Base-by-base conservation (phyloP, 169 alveolate genomes). In the Theileria sp. region DNA sequence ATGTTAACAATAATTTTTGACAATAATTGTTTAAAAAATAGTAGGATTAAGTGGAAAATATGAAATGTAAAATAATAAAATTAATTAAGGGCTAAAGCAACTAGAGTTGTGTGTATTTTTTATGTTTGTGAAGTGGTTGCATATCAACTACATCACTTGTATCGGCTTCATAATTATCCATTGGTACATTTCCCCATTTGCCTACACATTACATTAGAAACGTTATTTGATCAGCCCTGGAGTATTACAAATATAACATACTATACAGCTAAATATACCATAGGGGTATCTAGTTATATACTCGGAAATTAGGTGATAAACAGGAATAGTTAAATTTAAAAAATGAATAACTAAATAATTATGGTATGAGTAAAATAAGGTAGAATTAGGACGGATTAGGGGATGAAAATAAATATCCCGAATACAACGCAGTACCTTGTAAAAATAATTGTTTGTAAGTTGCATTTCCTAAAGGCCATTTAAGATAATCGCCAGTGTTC, bases 391-490 rank as follows among this genome's bases (percentile, higher is more conserved):
- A 8, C 54, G 3, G 17, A 44, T 32, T 3, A 4, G 3, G 17
- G 54, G 17, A 44, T 7, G 54, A 13, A 13, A 44, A 44, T 44
- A 7, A 44, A 44, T 44, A 4, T 7, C 54, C 54, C 0, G 12
- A 44, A 44, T 13, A 0, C 12, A 44, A 44, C 1, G 12, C 54
- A 44, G 54, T 44, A 50, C 94, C 94, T 79, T 91, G 92, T 25
- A 91, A 77, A 79, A 91, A 91, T 82, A 91, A 77, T 74, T 91
- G 93, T 51, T 88, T 76, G 74, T 91, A 91, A 21, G 94, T 82
- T 12, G 92, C 94, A 71, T 92, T 86, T 7, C 96, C 95, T 25
- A 88, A 89, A 15, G 94, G 95, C 96, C 96, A 93, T n/a, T 81
- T 71, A 23, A 89, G 87, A 80, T 92, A 90, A 38, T 92, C 94